Base-by-base conservation (phyloP, 208 protist species). In the Crithidia thermophila region DNA sequence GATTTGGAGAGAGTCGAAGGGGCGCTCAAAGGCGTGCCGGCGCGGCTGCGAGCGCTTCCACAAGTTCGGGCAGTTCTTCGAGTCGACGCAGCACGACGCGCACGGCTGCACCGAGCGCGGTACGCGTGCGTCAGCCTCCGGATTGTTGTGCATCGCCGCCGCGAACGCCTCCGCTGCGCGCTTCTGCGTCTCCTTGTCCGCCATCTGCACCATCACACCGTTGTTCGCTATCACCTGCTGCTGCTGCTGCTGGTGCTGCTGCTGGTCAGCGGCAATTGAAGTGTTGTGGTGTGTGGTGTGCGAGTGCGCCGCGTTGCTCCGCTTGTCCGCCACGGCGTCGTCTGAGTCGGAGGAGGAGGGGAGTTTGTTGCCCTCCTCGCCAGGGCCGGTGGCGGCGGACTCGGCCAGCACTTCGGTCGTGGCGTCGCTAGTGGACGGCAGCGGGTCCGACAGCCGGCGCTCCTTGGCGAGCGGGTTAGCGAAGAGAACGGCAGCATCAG, bases 11-110 rank as follows among this genome's bases (percentile, higher is more conserved):
- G 43, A 50, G 67, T 93, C 81, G 43, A 93, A 65, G 16, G 87
- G 87, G 8, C 72, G 65, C 63, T 93, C 66, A 63, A 93, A 81
- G 23, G 79, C 87, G 67, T 93, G 79, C n/a, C 76, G 78, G 8
- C 87, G 83, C 25, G 81, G 71, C 36, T 46, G 68, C 47, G 82
- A 75, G n/a, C 58, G 59, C 34, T 72, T 69, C 86, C 86, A 92
- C 25, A 67, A 56, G 51, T 87, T 72, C 0, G 75, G 77, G 57
- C 77, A 53, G 43, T 67, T 78, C 23, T 74, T 77, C 37, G 46
- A 25, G 62, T 92, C 83, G 6, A 88, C 77, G 55, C 79, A 89
- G 46, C 82, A 87, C 4, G 82, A 89, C 13, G 65, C 57, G 60
- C 51, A 85, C 27, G 83, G 86, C 49, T 79, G 75, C 37, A 61